Conservation (phyloP, 2,329 filamentous ascomycete genomes). For the Pleomassaria siparia region DNA sequence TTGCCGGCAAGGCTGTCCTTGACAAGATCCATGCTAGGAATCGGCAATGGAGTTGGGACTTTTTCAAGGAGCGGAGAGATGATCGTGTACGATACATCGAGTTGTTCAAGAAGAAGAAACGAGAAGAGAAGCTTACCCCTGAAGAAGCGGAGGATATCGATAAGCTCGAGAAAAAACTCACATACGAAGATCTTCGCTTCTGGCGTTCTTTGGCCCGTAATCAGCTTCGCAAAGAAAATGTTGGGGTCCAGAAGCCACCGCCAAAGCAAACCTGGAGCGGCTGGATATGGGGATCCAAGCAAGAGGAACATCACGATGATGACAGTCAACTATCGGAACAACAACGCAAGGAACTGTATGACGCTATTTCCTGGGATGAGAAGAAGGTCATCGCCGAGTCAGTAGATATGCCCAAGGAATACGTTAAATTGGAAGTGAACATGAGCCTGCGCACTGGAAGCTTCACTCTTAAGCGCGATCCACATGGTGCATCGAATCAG, state of each 20-base stretch:
- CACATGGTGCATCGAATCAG: slow-evolving; percentile 75
- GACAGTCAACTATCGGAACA: slow-evolving; percentile 90
- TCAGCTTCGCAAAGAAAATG: slow-evolving; percentile 91
- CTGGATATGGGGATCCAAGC: slow-evolving; percentile 80
- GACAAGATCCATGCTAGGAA: slow-evolving; percentile 95
- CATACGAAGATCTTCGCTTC: slow-evolving; percentile 94
- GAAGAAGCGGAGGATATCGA: slow-evolving; percentile 73
- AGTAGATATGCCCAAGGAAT: slow-evolving; percentile 86
- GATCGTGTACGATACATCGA: slow-evolving; percentile 87
- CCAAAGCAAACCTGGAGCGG: slow-evolving; percentile 84
- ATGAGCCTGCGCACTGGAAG: slow-evolving; percentile 93
- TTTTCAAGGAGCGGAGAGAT: slow-evolving; percentile 88
- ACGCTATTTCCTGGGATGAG: slow-evolving; percentile 98
- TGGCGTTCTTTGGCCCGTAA: slow-evolving; percentile 95
- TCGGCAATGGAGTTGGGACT: slow-evolving; percentile 92
- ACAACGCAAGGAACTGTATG: slow-evolving; percentile 93
- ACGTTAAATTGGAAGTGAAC: slow-evolving; percentile 89
- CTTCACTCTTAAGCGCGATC: slow-evolving; percentile 87
- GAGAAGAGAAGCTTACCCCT: slow-evolving; percentile 66
- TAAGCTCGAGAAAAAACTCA: slow-evolving; percentile 80
- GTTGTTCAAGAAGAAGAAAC: slow-evolving; percentile 89
- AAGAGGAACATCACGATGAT: slow-evolving; percentile 67
- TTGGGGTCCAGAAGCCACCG: slow-evolving; percentile 75
- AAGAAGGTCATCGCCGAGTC: slow-evolving; percentile 86
- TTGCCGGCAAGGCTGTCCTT: slow-evolving; percentile 85